Percentiles rank a stretch among this genome's conserved stretches.
phyloP scores from a whole-genome alignment of 805 yeast genomes.

The Saccharomycopsis sp. region DNA sequence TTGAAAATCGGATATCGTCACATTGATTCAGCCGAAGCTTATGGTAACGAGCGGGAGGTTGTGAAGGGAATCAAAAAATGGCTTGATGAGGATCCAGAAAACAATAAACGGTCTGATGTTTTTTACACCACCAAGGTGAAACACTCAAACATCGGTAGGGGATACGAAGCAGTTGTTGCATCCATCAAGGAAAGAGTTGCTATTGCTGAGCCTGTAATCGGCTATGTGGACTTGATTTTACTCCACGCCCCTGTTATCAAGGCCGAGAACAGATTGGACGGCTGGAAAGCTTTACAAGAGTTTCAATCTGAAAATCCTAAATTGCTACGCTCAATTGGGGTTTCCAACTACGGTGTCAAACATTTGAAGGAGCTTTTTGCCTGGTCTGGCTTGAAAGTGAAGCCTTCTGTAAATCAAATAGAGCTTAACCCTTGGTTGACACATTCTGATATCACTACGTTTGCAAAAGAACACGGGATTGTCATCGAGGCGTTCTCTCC shows the following conservation, averaged over 20 bases:
- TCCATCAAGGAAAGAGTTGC: constrained; percentile 53
- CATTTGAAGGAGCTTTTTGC: constrained; percentile 54
- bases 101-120: constrained; percentile 41
- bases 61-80: constrained; percentile 44
- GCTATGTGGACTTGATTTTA: constrained; percentile 62
- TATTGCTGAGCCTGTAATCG: constrained; percentile 41
- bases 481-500: constrained; percentile 59
- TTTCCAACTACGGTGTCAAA: constrained; percentile 59
- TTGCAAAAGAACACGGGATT: constrained; percentile 39
- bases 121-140: constrained; percentile 66
- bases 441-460: constrained; percentile 37
- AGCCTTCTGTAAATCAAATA: constrained; percentile 52
- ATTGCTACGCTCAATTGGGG: constrained; percentile 60
- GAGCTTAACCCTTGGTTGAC: constrained; percentile 47
- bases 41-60: constrained; percentile 50
- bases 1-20: constrained; percentile 52
- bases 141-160: constrained; percentile 47
- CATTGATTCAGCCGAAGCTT: constrained; percentile 53
- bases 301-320: constrained; percentile 52
- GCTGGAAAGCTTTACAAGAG: constrained; percentile 72
- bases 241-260: constrained; percentile 54
- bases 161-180: constrained; percentile 45
- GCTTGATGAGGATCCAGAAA: constrained; percentile 25
- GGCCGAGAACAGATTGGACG: constrained; percentile 45
- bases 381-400: constrained; percentile 45